Evolutionary conservation across 768 basidiomycete genomes (phyloP).

Genomic region (Termitomyces sp.): DNA sequence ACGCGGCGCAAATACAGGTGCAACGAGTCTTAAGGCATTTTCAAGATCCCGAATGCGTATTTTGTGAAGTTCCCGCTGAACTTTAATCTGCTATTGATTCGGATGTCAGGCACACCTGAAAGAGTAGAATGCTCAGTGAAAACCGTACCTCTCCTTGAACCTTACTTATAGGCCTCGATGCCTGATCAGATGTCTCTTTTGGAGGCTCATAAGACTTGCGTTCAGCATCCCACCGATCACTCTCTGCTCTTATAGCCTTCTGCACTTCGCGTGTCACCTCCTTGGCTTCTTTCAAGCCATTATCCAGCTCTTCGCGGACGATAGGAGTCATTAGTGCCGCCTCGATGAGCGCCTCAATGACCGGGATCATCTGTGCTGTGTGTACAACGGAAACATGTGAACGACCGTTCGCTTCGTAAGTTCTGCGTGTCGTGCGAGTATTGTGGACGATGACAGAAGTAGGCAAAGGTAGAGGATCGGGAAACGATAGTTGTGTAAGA

Average conservation of each 20-base stretch:
- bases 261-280: conserved; percentile 44
- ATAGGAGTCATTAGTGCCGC: conserved; percentile 36
- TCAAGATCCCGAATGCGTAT: conserved; percentile 44
- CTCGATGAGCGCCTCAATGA: conserved; percentile 55
- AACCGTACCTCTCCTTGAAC: conserved; percentile 5
- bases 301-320: conserved; percentile 58
- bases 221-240: conserved; percentile 49
- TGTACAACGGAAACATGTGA: conserved; percentile 20
- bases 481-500: conserved; percentile 24
- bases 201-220: conserved; percentile 26
- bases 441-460: conserved; percentile 29
- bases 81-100: conserved; percentile 37
- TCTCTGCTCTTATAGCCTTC: conserved; percentile 50
- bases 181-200: conserved; percentile 12
- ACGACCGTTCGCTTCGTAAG: conserved; percentile 16
- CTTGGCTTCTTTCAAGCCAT: conserved; percentile 47
- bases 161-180: conserved; percentile 11
- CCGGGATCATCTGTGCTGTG: conserved; percentile 64
- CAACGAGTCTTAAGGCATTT: conserved; percentile 44
- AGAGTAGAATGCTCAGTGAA: not conserved
- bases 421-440: conserved; percentile 42
- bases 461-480: conserved; percentile 57
- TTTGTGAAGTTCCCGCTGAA: conserved; percentile 42
- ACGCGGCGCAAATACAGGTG: conserved; percentile 42
- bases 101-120: not conserved